phyloP scores from a whole-genome alignment of 1,139 yeast species.

The Saccharomycopsis crataegensis region DNA sequence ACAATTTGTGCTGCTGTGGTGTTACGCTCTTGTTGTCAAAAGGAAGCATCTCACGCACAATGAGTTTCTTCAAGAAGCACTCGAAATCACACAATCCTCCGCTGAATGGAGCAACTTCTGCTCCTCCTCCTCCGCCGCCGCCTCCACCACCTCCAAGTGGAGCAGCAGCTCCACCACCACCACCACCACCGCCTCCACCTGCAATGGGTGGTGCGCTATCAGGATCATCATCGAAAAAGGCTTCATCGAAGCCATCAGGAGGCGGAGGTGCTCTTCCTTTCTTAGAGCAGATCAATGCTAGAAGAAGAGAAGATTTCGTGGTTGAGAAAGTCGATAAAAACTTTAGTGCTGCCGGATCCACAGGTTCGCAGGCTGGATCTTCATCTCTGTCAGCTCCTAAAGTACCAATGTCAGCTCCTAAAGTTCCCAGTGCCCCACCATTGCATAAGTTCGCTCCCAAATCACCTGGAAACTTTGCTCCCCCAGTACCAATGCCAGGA shows the following conservation, averaged over 20 bases:
- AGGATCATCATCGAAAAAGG: not conserved
- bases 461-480: not conserved
- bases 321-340: constrained; percentile 12
- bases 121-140: not conserved
- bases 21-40: too few species aligned
- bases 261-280: constrained; percentile 19
- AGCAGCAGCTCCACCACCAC: constrained; percentile 9
- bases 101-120: not conserved
- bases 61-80: constrained; percentile 14
- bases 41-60: not conserved
- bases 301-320: constrained; percentile 15
- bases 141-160: constrained; percentile 4
- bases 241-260: not conserved
- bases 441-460: not conserved
- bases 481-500: constrained; percentile 4
- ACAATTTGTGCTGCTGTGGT: too few species aligned
- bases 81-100: not conserved
- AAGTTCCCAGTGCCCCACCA: constrained; percentile 1
- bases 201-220: not conserved
- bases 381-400: constrained; percentile 1
- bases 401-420: constrained; percentile 2
- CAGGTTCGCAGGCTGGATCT: not conserved
- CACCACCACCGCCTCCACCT: constrained; percentile 13
- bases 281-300: constrained; percentile 19
- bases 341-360: constrained; percentile 12